These are phyloP conservation scores for Suillus americanus DNA, from an alignment of 768 basidiomycete species.

Conservation along the genomic window DNA sequence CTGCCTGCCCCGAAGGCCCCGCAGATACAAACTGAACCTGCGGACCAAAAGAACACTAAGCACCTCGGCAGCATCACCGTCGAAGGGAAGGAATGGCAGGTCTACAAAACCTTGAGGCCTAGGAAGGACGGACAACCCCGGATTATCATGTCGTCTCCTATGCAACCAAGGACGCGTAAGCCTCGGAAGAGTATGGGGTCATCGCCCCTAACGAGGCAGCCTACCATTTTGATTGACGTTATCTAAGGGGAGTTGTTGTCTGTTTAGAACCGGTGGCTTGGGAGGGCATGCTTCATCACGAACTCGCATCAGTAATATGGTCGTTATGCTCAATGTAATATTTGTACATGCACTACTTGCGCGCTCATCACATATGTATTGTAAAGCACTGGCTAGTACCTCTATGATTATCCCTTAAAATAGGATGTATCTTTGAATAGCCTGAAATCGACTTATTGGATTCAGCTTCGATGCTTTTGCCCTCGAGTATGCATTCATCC, in stretches of 20 bases:
- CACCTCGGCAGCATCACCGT: constrained; percentile 7
- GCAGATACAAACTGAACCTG: background rate
- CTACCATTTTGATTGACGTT: background rate
- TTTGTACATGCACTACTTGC: background rate
- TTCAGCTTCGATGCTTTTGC: background rate
- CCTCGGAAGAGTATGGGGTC: background rate
- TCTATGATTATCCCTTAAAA: background rate
- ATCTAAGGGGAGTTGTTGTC: background rate
- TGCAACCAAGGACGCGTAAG: background rate
- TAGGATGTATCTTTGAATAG: background rate
- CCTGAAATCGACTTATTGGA: background rate
- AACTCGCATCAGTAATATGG: background rate
- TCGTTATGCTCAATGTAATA: background rate
- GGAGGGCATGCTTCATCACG: background rate
- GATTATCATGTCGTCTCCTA: background rate
- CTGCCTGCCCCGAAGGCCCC: background rate
- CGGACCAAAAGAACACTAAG: background rate
- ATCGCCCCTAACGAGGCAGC: background rate
- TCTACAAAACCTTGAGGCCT: constrained; percentile 3
- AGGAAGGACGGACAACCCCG: constrained; percentile 3
- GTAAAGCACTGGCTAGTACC: background rate
- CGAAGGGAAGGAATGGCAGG: constrained; percentile 5
- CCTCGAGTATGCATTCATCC: background rate
- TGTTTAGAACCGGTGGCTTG: background rate
- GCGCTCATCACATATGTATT: background rate